Evolutionary conservation across 441 rosid genomes (phyloP).

Genomic region (Biscutella laevigata): DNA sequence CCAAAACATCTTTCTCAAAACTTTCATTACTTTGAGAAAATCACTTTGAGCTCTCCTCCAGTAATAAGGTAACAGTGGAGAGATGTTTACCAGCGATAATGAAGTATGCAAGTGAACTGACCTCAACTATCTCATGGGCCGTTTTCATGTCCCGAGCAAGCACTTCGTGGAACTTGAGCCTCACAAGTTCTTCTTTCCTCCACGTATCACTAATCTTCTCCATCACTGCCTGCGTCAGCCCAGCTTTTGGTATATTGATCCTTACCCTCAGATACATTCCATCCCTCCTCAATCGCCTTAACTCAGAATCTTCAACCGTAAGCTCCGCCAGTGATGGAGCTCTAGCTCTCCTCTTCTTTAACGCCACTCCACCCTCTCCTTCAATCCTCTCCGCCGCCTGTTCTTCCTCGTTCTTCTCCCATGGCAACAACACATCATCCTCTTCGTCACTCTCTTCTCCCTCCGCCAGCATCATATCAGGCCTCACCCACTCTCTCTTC

Average conservation of each 20-base stretch:
- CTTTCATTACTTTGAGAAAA: too few relatives aligned
- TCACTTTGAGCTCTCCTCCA: not conserved
- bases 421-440: constrained; percentile 49
- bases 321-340: constrained; percentile 84
- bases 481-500: constrained; percentile 80
- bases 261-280: constrained; percentile 81
- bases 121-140: constrained; percentile 92
- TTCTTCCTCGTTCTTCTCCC: constrained; percentile 62
- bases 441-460: constrained; percentile 30
- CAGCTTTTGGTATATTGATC: constrained; percentile 79
- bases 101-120: constrained; percentile 23
- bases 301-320: constrained; percentile 80
- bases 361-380: constrained; percentile 24
- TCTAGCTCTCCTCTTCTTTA: constrained; percentile 41
- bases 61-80: not conserved
- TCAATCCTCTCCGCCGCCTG: constrained; percentile 19
- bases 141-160: constrained; percentile 89
- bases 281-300: constrained; percentile 64
- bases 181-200: constrained; percentile 89
- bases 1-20: too few relatives aligned
- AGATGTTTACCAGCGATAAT: constrained; percentile 3
- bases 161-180: constrained; percentile 90
- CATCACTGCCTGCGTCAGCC: constrained; percentile 70
- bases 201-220: constrained; percentile 84
- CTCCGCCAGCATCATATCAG: constrained; percentile 52